Base-by-base conservation (phyloP, 2,329 filamentous ascomycete species). In the Aspergillus costaricaensis region DNA sequence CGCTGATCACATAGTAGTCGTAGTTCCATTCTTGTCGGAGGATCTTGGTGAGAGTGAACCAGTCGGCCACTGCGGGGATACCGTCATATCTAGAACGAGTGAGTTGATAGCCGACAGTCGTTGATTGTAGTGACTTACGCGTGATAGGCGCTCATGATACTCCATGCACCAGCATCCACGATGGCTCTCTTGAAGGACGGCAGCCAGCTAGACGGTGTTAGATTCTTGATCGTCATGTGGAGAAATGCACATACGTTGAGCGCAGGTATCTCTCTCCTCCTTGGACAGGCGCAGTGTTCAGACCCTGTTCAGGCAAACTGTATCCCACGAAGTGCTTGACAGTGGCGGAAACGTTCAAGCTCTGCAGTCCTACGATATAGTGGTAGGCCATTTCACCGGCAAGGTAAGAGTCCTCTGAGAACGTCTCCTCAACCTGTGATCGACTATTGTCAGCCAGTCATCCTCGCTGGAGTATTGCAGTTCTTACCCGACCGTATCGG, bases 291-390 rank as follows among this genome's bases (percentile, higher is more conserved):
- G 82, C 88, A 8, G 86, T 88, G 71, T 92, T 92, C 47, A 92
- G 74, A 2, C 89, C 89, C 71, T 91, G 88, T 68, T 92, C 89
- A 0, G 88, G 89, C 1, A 80, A 80, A 50, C 83, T 88, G 69
- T 87, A 91, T 1, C 84, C 90, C 12, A 86, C 87, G 71, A 89
- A 92, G 71, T 92, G 90, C 77, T 92, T 92, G 50, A 92, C 86
- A 74, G 86, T 91, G 15, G 89, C 85, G 23, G 85, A 86, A 5
- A 91, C 88, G 47, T 87, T 86, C 36, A 81, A 79, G 12, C 81
- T 82, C 72, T 92, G 88, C 2, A 91, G 77, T 21, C 89, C 86
- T 54, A 78, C 82, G 41, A 86, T 79, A 57, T 84, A 84, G 30
- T 81, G 78, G 66, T 90, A 87, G 1, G 84, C 86, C 59, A 90